Evolutionary conservation across 73 alveolate species (phyloP), one percentile per base, ranked within the genome.

Genomic region (Loxodes magnus): DNA sequence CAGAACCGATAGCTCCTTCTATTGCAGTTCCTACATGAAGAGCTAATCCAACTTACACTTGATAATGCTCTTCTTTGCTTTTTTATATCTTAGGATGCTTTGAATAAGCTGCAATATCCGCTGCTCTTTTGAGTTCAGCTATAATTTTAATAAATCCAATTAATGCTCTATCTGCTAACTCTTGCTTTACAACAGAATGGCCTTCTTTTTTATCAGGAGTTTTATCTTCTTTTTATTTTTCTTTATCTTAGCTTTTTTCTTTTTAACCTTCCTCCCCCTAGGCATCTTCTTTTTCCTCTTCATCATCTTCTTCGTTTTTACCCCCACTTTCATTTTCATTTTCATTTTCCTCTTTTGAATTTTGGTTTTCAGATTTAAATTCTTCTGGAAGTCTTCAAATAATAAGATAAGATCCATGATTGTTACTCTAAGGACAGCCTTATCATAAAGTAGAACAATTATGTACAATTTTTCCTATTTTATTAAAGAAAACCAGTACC

Each of bases 1-100:
- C 84, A 0, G 94, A 80, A 16, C 97, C 97, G 14, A 87, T 82
- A 0, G 92, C 93, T 33, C 97, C 94, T 78, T 87, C 95, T 33
- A 87, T 87, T 1, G 94, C 78, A 78, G 83, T 80, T 6, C 97
- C 97, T 68, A 84, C 50, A 52, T 87, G 97, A 5, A 79, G 38
- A 9, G 88, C 93, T 49, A 87, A 81, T 17, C 84, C 84, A 9
- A 87, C 55, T 28, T 71, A 64, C 9, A 90, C 78, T 44, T 56
- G 44, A 56, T 44, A 69, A 30, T 75, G 57, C 12, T 57, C 41
- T 5, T 76, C 76, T 33, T 62, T 43, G 35, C 30, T 46, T 49
- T 36, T 44, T 16, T 22, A 21, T 16, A 69, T 52, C 21, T 55
- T 59, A 6, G 90, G 90, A 46, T 70, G 68, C 50, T 62, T 60